Evolutionary conservation across 495 filamentous ascomycete genomes (phyloP), one percentile per base, ranked within the genome.

Genomic region (Neurospora sp.): DNA sequence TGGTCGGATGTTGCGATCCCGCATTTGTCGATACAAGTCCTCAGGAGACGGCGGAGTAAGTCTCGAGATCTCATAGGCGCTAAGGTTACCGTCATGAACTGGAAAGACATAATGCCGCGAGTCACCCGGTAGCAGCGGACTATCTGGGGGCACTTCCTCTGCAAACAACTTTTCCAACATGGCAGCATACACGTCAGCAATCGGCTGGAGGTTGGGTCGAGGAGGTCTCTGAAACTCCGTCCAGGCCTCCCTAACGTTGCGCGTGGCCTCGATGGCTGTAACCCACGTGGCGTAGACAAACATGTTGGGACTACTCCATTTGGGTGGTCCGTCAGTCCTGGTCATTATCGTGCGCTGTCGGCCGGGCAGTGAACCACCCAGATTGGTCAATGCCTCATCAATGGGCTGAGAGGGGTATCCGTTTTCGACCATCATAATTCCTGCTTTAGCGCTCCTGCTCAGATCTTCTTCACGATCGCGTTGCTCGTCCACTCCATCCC

Each of bases 161-260:
- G 82, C 79, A 62, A 76, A 79, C 16, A 86, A 74, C 74, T 86
- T 87, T 38, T 78, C 72, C 38, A 87, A 86, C 83, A 87, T 85
- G 54, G 82, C 82, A 6, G 76, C 80, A 70, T 86, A 86, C 14
- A 84, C 80, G 27, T 77, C 74, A n/a, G 73, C 20, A 41, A 77
- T 77, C 0, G 83, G 83, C 23, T 72, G 62, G 20, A 82, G 60
- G 1, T 72, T 72, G 18, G 78, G 74, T 23, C 72, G 23, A 8
- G 79, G 80, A 31, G 84, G 77, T 11, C 75, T 71, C n/a, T 76
- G 73, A 71, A 87, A 87, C 18, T 77, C 76, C 23, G 71, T 76
- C 85, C 85, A 87, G 9, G 85, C 84, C 72, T 87, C 85, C 69
- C 80, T 78, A 37, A 75, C 74, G 70, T 86, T 86, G 49, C 84